These are phyloP conservation scores for Gnomoniopsis smithogilvyi DNA, from an alignment of 2,329 filamentous ascomycete genomes.

Conservation along the genomic window DNA sequence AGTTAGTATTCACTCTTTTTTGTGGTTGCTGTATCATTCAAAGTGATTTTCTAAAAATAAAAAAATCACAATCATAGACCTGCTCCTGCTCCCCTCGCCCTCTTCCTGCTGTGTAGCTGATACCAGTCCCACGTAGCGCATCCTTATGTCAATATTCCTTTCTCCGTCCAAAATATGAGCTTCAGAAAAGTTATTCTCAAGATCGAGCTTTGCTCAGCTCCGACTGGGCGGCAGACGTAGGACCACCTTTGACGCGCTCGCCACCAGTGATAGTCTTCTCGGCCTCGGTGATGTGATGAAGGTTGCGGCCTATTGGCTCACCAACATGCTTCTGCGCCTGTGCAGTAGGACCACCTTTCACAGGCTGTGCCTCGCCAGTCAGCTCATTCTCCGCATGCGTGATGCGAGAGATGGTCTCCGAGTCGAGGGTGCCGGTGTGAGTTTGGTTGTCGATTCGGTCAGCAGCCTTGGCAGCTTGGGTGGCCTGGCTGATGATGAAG, in stretches of 20 bases:
- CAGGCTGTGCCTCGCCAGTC: slow-evolving; percentile 32
- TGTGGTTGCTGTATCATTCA: too few species aligned
- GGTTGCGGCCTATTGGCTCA: slow-evolving; percentile 30
- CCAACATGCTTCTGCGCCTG: slow-evolving; percentile 35
- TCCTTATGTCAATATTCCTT: too few species aligned
- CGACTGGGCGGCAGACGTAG: slow-evolving; percentile 35
- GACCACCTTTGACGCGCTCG: slow-evolving; percentile 32
- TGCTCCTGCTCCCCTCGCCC: too few species aligned
- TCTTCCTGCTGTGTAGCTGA: too few species aligned
- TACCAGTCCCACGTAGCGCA: too few species aligned
- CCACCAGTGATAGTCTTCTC: slow-evolving; percentile 36
- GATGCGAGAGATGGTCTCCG: slow-evolving; percentile 35
- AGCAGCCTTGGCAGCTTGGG: neutral
- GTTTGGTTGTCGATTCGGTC: neutral
- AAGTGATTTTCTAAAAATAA: too few species aligned
- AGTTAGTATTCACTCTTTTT: too few species aligned
- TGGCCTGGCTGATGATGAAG: slow-evolving; percentile 28
- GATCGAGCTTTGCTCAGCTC: slow-evolving; percentile 22
- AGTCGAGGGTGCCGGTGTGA: slow-evolving; percentile 23
- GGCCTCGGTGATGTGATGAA: slow-evolving; percentile 38
- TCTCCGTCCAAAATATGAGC: too few species aligned
- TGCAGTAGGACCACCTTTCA: slow-evolving; percentile 36
- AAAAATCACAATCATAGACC: too few species aligned
- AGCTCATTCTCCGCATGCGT: slow-evolving; percentile 35
- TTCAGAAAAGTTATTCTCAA: too few species aligned